Base-by-base conservation (phyloP, 148 eudicot genomes). In the Oxyria digyna region DNA sequence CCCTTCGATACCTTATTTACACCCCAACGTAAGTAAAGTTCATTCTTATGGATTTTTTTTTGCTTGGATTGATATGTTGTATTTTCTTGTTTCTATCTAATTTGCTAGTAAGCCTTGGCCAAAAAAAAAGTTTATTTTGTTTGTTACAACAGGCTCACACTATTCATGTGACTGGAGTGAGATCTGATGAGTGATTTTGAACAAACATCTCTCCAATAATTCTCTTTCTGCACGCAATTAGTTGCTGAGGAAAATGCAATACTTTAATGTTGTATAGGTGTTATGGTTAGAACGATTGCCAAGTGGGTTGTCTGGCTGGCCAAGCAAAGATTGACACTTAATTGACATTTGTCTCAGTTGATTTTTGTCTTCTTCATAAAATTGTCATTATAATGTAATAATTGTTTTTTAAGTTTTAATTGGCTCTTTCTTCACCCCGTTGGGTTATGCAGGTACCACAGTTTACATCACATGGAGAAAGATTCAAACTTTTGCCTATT, bases 11-110 rank as follows among this genome's bases (percentile, higher is more conserved):
- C 76, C 67, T 89, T 35, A 64, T 92, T 10, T 83, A 84, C 27
- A 87, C 96, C 11, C 96, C 96, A 12, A 87, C 91, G 98, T 89
- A 81, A 92, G 96, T 78, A 37, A 15, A 20, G 10, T 35, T 27
- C 45, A 65, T 18, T 57, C 27, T 65, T 10, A 23, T 35, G 52
- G 10, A 8, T 20, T 18, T 12, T 5, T 43, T 41, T 29, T 71
- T n/a, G n/a, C 9, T 15, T 69, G 43, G 38, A 5, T 43, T 42
- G 11, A 15, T 13, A 24, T 68, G 32, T 42, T 43, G n/a, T 40
- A 40, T 8, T 32, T 33, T 10, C 23, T 32, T 64, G 67, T 63
- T 37, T 63, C 31, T 11, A 15, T 62, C 18, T 38, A 38, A 4
- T 38, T 38, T 2, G 9, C 40, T 17, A 14, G 7, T n/a, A 62